phyloP scores from a whole-genome alignment of 1,139 yeast species.

The Pichia sp. region DNA sequence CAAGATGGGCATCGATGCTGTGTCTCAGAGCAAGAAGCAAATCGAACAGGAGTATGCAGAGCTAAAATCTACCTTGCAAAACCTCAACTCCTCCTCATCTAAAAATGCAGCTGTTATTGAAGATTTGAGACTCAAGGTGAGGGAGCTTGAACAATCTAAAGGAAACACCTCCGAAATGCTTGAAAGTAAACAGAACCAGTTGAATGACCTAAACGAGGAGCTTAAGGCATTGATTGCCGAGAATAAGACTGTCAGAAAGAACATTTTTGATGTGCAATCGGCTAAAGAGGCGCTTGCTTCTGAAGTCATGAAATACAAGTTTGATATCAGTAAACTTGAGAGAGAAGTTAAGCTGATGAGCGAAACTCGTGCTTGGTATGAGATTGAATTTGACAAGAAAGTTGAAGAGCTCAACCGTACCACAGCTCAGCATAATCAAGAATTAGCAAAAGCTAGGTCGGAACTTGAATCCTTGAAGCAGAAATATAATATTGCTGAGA shows the following conservation, averaged over 20 bases:
- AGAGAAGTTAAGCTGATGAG: constrained; percentile 39
- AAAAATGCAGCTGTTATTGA: constrained; percentile 11
- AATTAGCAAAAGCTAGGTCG: constrained; percentile 29
- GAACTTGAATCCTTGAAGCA: constrained; percentile 28
- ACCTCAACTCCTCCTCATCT: not conserved
- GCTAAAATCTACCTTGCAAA: constrained; percentile 18
- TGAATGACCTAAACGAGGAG: constrained; percentile 43
- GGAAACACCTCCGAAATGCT: constrained; percentile 33
- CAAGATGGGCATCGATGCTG: constrained; percentile 8
- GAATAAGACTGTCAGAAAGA: constrained; percentile 38
- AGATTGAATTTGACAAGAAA: constrained; percentile 34
- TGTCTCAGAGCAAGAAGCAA: constrained; percentile 26
- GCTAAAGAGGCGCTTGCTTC: constrained; percentile 18
- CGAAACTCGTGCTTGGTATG: constrained; percentile 40
- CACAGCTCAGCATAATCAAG: constrained; percentile 23
- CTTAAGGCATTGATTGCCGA: constrained; percentile 38
- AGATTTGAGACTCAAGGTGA: constrained; percentile 17
- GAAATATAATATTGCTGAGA: constrained; percentile 33
- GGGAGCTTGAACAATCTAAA: constrained; percentile 31
- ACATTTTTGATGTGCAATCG: constrained; percentile 30
- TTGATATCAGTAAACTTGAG: constrained; percentile 32
- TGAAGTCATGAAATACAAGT: constrained; percentile 20
- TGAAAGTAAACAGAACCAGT: constrained; percentile 41
- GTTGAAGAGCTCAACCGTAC: constrained; percentile 23
- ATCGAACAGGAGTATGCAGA: constrained; percentile 25